These are phyloP conservation scores for Penicillium manginii DNA, from an alignment of 495 filamentous ascomycete species.

Conservation along the genomic window DNA sequence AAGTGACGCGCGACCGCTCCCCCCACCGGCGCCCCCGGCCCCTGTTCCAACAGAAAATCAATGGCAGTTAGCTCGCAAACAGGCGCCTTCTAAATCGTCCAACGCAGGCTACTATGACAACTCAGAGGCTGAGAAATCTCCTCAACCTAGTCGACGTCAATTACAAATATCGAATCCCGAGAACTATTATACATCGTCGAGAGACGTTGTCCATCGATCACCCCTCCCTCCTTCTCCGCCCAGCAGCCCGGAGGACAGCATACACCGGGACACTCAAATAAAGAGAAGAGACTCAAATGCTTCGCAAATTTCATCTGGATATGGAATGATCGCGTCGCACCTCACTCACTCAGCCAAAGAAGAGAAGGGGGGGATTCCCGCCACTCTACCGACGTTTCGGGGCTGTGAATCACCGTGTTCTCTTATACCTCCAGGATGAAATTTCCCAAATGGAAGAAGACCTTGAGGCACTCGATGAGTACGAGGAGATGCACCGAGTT, in stretches of 20 bases:
- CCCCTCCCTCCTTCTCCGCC: constrained; percentile 43
- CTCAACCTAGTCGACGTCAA: constrained; percentile 15
- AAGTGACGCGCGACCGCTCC: constrained; percentile 25
- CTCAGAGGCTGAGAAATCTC: constrained; percentile 14
- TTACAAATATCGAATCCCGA: constrained; percentile 32
- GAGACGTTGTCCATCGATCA: constrained; percentile 28
- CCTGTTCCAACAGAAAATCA: constrained; percentile 28
- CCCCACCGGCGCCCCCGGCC: constrained; percentile 28
- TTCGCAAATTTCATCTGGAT: constrained; percentile 54
- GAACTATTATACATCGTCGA: constrained; percentile 30
- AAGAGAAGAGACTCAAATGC: constrained; percentile 32
- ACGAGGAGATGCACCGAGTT: constrained; percentile 67
- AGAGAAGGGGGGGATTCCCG: constrained; percentile 45
- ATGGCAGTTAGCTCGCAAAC: constrained; percentile 32
- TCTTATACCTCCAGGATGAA: constrained; percentile 87
- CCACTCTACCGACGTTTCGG: constrained; percentile 89
- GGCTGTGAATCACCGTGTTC: constrained; percentile 78
- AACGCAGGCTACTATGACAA: constrained; percentile 19
- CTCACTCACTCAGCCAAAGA: constrained; percentile 49
- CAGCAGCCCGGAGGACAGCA: constrained; percentile 41
- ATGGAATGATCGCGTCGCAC: constrained; percentile 67
- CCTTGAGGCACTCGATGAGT: constrained; percentile 69
- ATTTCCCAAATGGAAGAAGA: constrained; percentile 79
- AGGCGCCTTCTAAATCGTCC: constrained; percentile 22
- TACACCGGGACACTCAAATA: constrained; percentile 29